Base-by-base conservation (phyloP, 768 basidiomycete species). In the Grammothele lineata region DNA sequence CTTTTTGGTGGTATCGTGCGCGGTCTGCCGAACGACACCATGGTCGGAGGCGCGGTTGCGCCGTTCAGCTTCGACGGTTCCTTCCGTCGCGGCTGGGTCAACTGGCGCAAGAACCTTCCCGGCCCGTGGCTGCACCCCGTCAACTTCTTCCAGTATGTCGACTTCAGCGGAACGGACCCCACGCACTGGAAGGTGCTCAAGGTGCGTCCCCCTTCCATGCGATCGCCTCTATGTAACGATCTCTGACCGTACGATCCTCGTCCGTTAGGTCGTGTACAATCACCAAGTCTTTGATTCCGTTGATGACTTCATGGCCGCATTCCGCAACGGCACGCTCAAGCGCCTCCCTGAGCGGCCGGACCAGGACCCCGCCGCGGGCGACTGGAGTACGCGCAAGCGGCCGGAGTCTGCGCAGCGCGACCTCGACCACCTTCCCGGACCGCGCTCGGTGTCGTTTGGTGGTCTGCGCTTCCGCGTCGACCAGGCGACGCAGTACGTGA, bases 391-490 rank as follows among this genome's bases (percentile, higher is more conserved):
- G 11, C 66, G 80, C 32, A 70, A 68, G 46, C 71, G 77, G 3
- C 58, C 61, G 3, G 61, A 65, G 10, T 58, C 59, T 6, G 61
- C 43, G 0, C 64, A 57, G 27, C 67, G 80, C 27, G 81, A 84
- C 56, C 68, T 84, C n/a, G 83, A 84, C 49, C 65, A 81, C 43
- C 73, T 77, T 25, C 77, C 83, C 3, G 83, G 83, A 4, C 83
- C 83, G 23, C 75, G 83, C 33, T 71, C 73, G 0, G 78, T 85
- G 0, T 73, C 74, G 1, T 83, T 84, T 60, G 74, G 73, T 7
- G 82, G 83, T 0, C 58, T 76, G 49, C 70, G 83, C 3, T 84
- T 76, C 58, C 66, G 78, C 33, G 74, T 84, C 2, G 77, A 85
- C 54, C 57, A 57, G 19, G 68, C 70, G 30, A 63, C 66, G 36